These are phyloP conservation scores for Russula sp. DNA, from an alignment of 768 basidiomycete genomes.

Conservation along the genomic window DNA sequence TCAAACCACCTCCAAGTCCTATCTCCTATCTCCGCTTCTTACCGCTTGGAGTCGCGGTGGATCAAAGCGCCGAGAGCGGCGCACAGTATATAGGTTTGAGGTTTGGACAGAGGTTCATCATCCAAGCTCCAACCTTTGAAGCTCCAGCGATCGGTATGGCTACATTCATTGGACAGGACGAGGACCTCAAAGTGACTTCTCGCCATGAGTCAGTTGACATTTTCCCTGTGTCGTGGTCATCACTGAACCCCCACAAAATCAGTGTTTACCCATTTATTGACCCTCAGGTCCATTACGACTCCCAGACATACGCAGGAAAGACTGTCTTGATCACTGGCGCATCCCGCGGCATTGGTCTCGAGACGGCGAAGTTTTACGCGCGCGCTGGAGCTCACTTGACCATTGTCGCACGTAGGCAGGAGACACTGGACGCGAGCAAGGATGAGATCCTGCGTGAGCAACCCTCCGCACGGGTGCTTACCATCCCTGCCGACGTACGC, in stretches of 20 bases:
- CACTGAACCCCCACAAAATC: background rate
- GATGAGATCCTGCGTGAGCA: background rate
- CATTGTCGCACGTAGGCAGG: conserved; percentile 17
- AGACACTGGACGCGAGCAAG: conserved; percentile 1
- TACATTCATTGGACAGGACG: too few relatives aligned
- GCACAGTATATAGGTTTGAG: too few relatives aligned
- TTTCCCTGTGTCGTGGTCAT: too few relatives aligned
- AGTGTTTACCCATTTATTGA: background rate
- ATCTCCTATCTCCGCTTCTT: too few relatives aligned
- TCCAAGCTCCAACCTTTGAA: too few relatives aligned
- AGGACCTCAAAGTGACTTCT: too few relatives aligned
- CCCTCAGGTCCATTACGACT: background rate
- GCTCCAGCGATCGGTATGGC: too few relatives aligned
- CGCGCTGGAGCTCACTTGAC: background rate
- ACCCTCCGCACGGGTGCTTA: background rate
- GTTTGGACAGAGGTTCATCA: too few relatives aligned
- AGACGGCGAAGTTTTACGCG: conserved; percentile 26
- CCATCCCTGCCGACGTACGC: background rate
- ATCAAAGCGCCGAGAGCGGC: too few relatives aligned
- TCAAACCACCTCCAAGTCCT: too few relatives aligned
- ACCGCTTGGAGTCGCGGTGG: too few relatives aligned
- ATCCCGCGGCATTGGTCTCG: conserved; percentile 2
- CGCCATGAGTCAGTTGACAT: too few relatives aligned
- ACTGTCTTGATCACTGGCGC: conserved; percentile 25
- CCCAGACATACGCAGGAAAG: background rate